These are phyloP conservation scores for Linnemannia zychae DNA, from an alignment of 192 early-diverging fungal genomes.

Conservation along the genomic window DNA sequence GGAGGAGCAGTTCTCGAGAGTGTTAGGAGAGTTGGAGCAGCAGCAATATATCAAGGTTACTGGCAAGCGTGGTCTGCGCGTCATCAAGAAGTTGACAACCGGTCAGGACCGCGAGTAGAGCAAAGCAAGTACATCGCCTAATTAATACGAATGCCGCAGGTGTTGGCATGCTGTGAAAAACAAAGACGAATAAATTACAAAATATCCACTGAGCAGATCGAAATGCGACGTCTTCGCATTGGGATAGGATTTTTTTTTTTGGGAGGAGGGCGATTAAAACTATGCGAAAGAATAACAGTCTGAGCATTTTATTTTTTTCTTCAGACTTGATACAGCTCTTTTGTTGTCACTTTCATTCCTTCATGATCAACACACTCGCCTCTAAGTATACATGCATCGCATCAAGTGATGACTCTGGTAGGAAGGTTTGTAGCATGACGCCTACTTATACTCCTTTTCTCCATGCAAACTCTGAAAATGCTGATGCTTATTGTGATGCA, in stretches of 20 bases:
- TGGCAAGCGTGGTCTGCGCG: conserved; percentile 47
- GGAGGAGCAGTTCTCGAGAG: conserved; percentile 49
- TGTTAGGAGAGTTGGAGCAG: conserved; percentile 47
- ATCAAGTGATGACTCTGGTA: conserved; percentile 27
- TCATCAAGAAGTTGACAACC: conserved; percentile 48
- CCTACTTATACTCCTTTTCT: background rate
- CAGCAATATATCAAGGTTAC: conserved; percentile 55
- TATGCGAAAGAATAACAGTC: background rate
- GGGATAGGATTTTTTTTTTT: too few relatives aligned
- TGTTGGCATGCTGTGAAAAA: background rate
- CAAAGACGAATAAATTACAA: background rate
- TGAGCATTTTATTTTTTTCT: background rate
- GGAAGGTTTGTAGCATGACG: background rate
- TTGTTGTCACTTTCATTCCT: background rate
- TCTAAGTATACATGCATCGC: conserved; percentile 3
- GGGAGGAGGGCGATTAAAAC: background rate
- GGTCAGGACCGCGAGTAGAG: conserved; percentile 45
- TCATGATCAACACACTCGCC: conserved; percentile 16
- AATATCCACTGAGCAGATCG: too few relatives aligned
- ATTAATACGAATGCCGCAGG: background rate
- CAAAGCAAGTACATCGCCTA: background rate
- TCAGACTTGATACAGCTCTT: background rate
- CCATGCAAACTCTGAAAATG: too few relatives aligned
- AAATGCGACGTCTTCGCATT: too few relatives aligned
- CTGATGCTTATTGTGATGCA: too few relatives aligned